These are phyloP conservation scores for Eucalyptus cloeziana DNA, from an alignment of 345 rosid species.

Conservation along the genomic window DNA sequence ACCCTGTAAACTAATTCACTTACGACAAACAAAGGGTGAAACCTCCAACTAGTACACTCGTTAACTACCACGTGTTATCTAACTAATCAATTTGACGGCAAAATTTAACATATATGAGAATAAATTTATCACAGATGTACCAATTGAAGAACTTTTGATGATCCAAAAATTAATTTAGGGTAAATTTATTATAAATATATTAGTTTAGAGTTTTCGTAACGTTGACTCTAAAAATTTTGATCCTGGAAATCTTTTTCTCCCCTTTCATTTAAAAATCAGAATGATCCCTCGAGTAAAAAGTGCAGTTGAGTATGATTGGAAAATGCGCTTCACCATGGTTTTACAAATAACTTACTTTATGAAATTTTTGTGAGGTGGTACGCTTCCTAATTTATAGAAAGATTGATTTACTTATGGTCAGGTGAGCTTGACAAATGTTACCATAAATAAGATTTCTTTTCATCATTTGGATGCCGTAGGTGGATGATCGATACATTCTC, in stretches of 20 bases:
- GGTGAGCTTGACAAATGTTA: background rate
- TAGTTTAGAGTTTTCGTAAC: accelerated
- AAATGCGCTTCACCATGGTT: background rate
- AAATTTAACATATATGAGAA: accelerated
- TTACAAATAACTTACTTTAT: background rate
- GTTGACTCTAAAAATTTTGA: no score
- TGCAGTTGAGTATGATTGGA: background rate
- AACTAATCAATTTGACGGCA: accelerated
- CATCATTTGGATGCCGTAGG: background rate
- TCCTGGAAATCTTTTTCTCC: background rate
- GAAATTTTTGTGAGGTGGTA: background rate
- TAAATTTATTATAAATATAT: no score
- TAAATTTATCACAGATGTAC: accelerated
- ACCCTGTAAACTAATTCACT: accelerated
- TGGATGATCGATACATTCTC: background rate
- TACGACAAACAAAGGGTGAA: accelerated
- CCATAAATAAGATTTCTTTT: background rate
- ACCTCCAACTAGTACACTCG: accelerated
- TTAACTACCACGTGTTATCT: accelerated
- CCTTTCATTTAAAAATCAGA: background rate
- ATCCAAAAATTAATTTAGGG: no score
- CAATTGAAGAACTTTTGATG: no score
- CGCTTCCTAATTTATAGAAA: background rate
- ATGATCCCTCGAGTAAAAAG: background rate
- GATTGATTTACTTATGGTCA: background rate